Evolutionary conservation across 1,284 basidiomycete species (phyloP), one percentile per base, ranked within the genome.

Genomic region (Hypsizygus ulmarius): DNA sequence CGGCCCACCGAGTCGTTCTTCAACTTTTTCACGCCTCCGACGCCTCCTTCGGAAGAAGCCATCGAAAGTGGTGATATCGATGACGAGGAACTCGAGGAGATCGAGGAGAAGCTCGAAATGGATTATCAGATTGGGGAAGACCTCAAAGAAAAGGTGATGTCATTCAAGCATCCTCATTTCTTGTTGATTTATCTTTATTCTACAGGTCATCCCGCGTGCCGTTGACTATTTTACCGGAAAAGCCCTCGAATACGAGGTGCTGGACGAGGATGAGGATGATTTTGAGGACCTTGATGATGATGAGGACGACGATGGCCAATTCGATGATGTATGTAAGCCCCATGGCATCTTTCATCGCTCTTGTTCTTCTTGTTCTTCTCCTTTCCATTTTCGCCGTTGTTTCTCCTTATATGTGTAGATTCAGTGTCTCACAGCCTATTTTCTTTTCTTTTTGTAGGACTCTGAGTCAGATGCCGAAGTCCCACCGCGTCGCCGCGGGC

Each of bases 121-220:
- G 96, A 99, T 73, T 98, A 97, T 71, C 95, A 97, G 76, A 90
- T 98, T 62, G 96, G 95, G 44, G 96, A 98, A 75, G 96, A 99
- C 70, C 75, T 99, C 63, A 98, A 98, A 76, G 96, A 98, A 70
- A 90, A 94, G 76, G 90, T 88, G 28, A 35, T n/a, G 45, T 1
- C 44, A 46, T 37, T 41, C 37, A 39, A 35, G 19, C 12, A 11
- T 28, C 25, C 0, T 11, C 39, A 32, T 10, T 16, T 33, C 30
- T 19, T 38, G 16, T 33, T 38, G 10, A 44, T 19, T 8, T 25
- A 16, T 45, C 21, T 33, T 25, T 35, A 9, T 15, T 32, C 49
- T 25, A 25, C 47, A 93, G 89, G 82, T 98, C 66, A 92, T 98
- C 57, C 94, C 96, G 43, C 90, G 90, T 56, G 95, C 95, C 15